phyloP scores from a whole-genome alignment of 257 asterid species.

The Gentiana straminea region DNA sequence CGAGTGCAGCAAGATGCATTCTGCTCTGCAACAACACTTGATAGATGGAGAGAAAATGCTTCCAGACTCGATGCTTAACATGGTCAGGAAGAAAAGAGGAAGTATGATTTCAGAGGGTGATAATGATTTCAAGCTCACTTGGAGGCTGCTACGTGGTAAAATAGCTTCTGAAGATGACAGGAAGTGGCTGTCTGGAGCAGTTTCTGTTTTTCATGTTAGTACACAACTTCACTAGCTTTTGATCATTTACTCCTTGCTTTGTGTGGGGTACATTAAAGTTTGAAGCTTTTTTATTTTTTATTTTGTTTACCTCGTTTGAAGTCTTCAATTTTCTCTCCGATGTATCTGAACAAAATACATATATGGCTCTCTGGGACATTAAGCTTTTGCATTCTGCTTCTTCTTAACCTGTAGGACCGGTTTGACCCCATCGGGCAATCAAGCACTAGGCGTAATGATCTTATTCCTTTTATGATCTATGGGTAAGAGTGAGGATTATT shows the following conservation, averaged over 20 bases:
- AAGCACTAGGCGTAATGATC: slow-evolving; percentile 53
- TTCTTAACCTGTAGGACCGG: slow-evolving; percentile 44
- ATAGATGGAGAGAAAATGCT: slow-evolving; percentile 51
- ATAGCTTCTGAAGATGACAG: slow-evolving; percentile 41
- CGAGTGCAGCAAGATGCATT: slow-evolving; percentile 44
- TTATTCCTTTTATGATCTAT: slow-evolving; percentile 69
- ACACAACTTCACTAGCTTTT: too few species aligned
- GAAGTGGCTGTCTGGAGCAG: slow-evolving; percentile 62
- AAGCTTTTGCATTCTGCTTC: not conserved
- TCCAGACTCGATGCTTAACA: slow-evolving; percentile 35
- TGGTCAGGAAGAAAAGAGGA: slow-evolving; percentile 42
- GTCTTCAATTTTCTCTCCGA: not conserved
- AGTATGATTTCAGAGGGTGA: slow-evolving; percentile 18
- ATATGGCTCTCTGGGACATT: not conserved
- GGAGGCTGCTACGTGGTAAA: slow-evolving; percentile 77
- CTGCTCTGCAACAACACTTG: slow-evolving; percentile 41
- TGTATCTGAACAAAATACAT: not conserved
- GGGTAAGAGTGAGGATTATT: slow-evolving; percentile 42
- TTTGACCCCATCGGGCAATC: slow-evolving; percentile 82
- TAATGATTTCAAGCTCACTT: slow-evolving; percentile 40
- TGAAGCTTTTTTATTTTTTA: too few species aligned
- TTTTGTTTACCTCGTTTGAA: not conserved
- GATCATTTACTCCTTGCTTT: too few species aligned
- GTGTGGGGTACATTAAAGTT: too few species aligned
- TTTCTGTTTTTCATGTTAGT: slow-evolving; percentile 73